Base-by-base conservation (phyloP, 352 stramenopile genomes). In the Saprolegnia diclina region DNA sequence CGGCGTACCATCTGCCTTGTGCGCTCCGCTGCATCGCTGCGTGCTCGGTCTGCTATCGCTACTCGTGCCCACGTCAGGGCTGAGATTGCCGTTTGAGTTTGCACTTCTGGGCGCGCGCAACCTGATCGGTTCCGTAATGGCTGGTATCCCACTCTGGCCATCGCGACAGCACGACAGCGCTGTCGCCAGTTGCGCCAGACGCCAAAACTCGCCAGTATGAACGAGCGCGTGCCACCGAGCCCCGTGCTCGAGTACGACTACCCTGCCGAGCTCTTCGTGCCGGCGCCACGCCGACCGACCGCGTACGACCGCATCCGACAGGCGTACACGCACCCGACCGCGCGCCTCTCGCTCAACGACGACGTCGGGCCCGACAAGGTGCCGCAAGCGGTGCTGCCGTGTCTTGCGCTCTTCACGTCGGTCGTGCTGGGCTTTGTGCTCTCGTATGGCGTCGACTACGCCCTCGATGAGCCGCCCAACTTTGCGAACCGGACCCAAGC, bases 181-280 rank as follows among this genome's bases (percentile, higher is more conserved):
- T n/a, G 42, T 48, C 7, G 3, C 3, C 4, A 3, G 11, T 14
- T 48, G 42, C 7, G 42, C 42, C 13, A 14, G 42, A 48, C 42
- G 18, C 42, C 42, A 48, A n/a, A n/a, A 14, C 11, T 4, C 42
- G 2, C 18, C 42, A 4, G 13, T 10, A n/a, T 48, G 13, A 48
- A 14, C 18, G 13, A n/a, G 10, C 42, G 42, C 42, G 13, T n/a
- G 42, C 42, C 52, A 24, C 52, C 52, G 52, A 26, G 13, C 13
- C 52, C 52, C 24, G 52, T 26, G 52, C 13, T 59, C 52, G 52
- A 59, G 52, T 59, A 59, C 9, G 52, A 59, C 35, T 59, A 59
- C 35, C 52, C 52, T 59, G 52, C n/a, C 11, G 52, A 59, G 24
- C 35, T 59, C 11, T 24, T 59, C 11, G 11, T 4, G 3, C 13